phyloP scores from a whole-genome alignment of 768 basidiomycete genomes.

The Psilocybe azurescens region DNA sequence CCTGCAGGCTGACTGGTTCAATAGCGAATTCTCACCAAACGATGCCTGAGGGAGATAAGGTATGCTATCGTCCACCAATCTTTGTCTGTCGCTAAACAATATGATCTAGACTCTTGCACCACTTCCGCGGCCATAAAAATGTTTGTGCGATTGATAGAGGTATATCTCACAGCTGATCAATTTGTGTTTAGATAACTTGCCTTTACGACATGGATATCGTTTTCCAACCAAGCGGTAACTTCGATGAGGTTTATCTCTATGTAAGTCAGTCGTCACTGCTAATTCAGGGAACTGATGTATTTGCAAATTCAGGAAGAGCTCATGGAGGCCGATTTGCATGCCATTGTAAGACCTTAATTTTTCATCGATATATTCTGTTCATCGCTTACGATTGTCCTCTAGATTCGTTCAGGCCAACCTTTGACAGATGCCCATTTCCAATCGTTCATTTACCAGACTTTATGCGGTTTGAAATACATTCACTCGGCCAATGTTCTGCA shows the following conservation, averaged over 20 bases:
- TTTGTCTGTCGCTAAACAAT: constrained; percentile 11
- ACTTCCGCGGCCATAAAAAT: constrained; percentile 99
- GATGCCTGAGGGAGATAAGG: constrained; percentile 96
- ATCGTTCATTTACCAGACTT: constrained; percentile 97
- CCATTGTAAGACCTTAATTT: constrained; percentile 69
- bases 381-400: constrained; percentile 7
- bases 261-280: constrained; percentile 37
- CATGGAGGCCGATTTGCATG: constrained; percentile 99
- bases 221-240: constrained; percentile 88
- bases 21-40: constrained; percentile 93
- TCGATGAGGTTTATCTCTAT: constrained; percentile 96
- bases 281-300: neutral
- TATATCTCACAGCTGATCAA: constrained; percentile 23
- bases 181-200: constrained; percentile 78
- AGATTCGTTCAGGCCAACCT: constrained; percentile 89
- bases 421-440: constrained; percentile 92
- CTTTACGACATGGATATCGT: constrained; percentile 99
- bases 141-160: constrained; percentile 47
- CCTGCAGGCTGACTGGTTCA: constrained; percentile 11
- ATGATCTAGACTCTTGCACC: constrained; percentile 78
- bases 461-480: constrained; percentile 98
- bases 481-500: constrained; percentile 98
- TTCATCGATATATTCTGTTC: neutral
- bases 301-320: constrained; percentile 84
- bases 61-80: constrained; percentile 36